phyloP scores from a whole-genome alignment of 2,329 filamentous ascomycete genomes.

The Aspergillus fijiensis region DNA sequence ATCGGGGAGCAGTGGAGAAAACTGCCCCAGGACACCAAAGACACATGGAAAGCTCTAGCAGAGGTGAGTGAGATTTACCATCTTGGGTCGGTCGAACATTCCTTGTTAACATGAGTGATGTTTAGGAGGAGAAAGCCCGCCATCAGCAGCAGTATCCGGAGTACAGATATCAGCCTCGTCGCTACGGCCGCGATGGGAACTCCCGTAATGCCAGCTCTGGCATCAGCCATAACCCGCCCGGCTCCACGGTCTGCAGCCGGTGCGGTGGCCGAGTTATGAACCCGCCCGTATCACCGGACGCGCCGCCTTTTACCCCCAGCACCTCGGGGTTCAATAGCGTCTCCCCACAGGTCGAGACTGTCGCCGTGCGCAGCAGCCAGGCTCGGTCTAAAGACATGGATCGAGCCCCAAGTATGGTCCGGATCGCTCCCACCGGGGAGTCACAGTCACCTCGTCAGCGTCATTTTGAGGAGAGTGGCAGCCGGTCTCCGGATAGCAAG shows the following conservation, averaged over 20 bases:
- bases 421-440: slow-evolving; percentile 25
- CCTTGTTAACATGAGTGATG: slow-evolving; percentile 5
- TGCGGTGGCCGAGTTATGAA: slow-evolving; percentile 52
- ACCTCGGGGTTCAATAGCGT: slow-evolving; percentile 33
- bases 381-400: slow-evolving; percentile 25
- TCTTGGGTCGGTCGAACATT: not conserved
- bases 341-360: slow-evolving; percentile 30
- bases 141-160: slow-evolving; percentile 89
- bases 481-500: slow-evolving; percentile 58
- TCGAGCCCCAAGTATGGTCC: slow-evolving; percentile 26
- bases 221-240: slow-evolving; percentile 38
- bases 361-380: slow-evolving; percentile 24
- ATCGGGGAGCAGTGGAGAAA: slow-evolving; percentile 90
- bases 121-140: slow-evolving; percentile 78
- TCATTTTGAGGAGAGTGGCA: slow-evolving; percentile 35
- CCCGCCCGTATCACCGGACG: slow-evolving; percentile 43
- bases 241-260: slow-evolving; percentile 40
- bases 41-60: slow-evolving; percentile 83
- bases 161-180: slow-evolving; percentile 88
- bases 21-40: slow-evolving; percentile 71
- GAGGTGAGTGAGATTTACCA: slow-evolving; percentile 57
- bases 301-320: slow-evolving; percentile 39
- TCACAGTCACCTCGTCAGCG: slow-evolving; percentile 24
- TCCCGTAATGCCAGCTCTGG: slow-evolving; percentile 36
- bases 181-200: slow-evolving; percentile 58